Evolutionary conservation across 208 protist species (phyloP), one percentile per base, ranked within the genome.

Genomic region (Naegleria lovaniensis): DNA sequence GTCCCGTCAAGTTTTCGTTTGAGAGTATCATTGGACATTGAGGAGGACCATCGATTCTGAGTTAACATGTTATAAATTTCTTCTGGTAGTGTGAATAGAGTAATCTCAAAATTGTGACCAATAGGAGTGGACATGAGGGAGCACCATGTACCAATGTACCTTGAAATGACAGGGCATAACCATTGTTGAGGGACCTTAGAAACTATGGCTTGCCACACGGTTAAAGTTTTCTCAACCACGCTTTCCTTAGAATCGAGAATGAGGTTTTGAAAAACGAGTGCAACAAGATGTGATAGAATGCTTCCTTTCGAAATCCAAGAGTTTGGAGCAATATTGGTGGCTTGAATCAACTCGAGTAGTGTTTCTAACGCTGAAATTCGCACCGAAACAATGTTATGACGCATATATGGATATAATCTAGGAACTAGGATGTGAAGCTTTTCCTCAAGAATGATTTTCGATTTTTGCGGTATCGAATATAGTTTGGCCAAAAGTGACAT

Each of bases 191-290:
- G 36, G 5, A 58, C 55, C 11, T 38, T 25, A 16, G 19, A 13
- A 5, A 90, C 5, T 5, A 90, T 51, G 43, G 5, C 7, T 39
- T 52, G 1, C 93, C 93, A 95, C 43, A 93, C 83, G 4, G 13
- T 39, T 0, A 91, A 33, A 7, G 92, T 91, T 13, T 58, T 15
- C 0, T 91, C 92, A 6, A 94, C 29, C 36, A 95, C 92, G 29
- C 92, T 91, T 0, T 83, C 51, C 7, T 90, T 90, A 25, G 92
- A 83, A 41, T 95, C 94, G 0, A 94, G 43, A 9, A 95, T 38
- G 0, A 95, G 83, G 55, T 94, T 94, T 38, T 94, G 91, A 58
- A 95, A 95, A 0, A 93, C 39, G 75, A 92, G 90, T 33, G 38
- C 29, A 25, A 94, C 22, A 38, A 91, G n/a, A 48, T 92, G 55